Percentiles rank a stretch among this genome's conserved stretches.
Conservation (phyloP, 2,329 filamentous ascomycete genomes). For the Xylaria sp. region DNA sequence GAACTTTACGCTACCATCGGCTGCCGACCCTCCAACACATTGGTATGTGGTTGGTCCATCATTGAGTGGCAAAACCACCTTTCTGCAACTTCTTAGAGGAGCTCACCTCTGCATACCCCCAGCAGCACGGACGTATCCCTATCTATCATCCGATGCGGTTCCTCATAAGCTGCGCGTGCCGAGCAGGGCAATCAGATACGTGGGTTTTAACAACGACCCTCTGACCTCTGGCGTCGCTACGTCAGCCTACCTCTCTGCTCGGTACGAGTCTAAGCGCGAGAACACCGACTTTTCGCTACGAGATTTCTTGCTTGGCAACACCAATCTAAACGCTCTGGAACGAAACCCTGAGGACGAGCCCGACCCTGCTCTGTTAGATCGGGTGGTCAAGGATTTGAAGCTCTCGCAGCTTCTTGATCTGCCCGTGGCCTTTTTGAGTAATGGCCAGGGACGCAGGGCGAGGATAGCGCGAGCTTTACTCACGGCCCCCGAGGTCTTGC, state of each 20-base stretch:
- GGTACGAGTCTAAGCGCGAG: conserved; percentile 90
- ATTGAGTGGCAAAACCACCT: conserved; percentile 80
- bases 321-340: conserved; percentile 79
- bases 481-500: conserved; percentile 79
- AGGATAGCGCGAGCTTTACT: conserved; percentile 89
- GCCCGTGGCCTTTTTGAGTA: conserved; percentile 90
- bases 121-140: conserved; percentile 79
- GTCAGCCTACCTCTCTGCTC: conserved; percentile 86
- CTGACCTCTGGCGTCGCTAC: conserved; percentile 66
- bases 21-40: conserved; percentile 63
- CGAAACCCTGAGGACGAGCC: conserved; percentile 58
- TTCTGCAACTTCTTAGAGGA: conserved; percentile 82
- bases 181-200: conserved; percentile 80
- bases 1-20: conserved; percentile 74
- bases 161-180: conserved; percentile 67
- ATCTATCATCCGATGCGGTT: conserved; percentile 73
- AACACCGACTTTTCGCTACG: conserved; percentile 86
- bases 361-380: conserved; percentile 63
- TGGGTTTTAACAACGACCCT: conserved; percentile 86
- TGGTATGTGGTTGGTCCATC: conserved; percentile 90
- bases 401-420: conserved; percentile 77
- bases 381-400: conserved; percentile 76
- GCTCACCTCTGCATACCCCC: conserved; percentile 81
- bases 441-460: conserved; percentile 88
- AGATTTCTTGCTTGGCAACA: conserved; percentile 85